A percentile compares a stretch with the other conserved stretches of the same genome.
These are phyloP conservation scores for Dicorynia guianensis DNA, from an alignment of 306 rosid genomes.

Conservation along the genomic window DNA sequence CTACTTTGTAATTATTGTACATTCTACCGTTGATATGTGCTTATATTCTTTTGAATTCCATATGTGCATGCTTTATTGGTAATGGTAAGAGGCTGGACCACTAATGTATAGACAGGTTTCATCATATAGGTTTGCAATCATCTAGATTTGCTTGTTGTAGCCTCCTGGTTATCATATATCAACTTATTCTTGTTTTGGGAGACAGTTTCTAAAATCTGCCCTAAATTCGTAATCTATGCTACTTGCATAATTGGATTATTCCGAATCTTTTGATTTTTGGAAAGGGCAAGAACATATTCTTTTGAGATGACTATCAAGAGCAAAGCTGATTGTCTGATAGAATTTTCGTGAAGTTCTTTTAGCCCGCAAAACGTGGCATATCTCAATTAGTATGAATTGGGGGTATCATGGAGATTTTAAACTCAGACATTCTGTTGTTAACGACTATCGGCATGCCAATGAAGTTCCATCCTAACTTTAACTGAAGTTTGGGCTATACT, in stretches of 20 bases:
- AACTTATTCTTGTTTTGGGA: neutral
- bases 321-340: neutral
- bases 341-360: neutral
- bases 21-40: neutral
- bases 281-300: slow-evolving; percentile 13
- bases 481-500: neutral
- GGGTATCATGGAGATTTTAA: slow-evolving; percentile 3
- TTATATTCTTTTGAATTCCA: neutral
- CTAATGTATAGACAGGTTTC: neutral
- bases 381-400: neutral
- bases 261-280: slow-evolving; percentile 19
- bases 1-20: neutral
- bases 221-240: slow-evolving; percentile 12
- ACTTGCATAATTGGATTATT: slow-evolving; percentile 9
- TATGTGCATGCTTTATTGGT: neutral
- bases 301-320: slow-evolving; percentile 27
- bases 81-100: neutral
- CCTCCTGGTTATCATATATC: neutral
- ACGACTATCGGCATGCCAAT: neutral
- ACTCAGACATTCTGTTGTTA: slow-evolving; percentile 1
- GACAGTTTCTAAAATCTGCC: slow-evolving; percentile 13
- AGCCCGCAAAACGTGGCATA: slow-evolving; percentile 7
- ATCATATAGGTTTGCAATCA: neutral
- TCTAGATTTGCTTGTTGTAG: slow-evolving; percentile 6
- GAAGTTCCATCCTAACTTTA: slow-evolving; percentile 3